Evolutionary conservation across 2,329 filamentous ascomycete genomes (phyloP).

Genomic region (Fusarium decemcellulare): DNA sequence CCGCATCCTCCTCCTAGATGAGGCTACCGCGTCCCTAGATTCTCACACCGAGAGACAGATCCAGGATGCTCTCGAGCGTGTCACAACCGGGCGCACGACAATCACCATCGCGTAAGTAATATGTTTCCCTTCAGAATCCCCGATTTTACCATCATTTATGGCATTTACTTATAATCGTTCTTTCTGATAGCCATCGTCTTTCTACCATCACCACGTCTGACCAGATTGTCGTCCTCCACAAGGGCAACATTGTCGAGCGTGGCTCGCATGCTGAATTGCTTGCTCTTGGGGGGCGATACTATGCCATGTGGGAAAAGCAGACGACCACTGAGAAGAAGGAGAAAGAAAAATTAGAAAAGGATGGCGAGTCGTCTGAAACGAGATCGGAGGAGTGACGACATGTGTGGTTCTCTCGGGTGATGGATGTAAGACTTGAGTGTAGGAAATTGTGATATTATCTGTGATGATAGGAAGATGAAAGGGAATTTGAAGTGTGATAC

Average conservation of each 20-base stretch:
- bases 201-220: constrained; percentile 71
- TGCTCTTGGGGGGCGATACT: constrained; percentile 61
- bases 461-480: no score
- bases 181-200: constrained; percentile 61
- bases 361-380: constrained; percentile 26
- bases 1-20: constrained; percentile 78
- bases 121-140: not conserved
- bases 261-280: constrained; percentile 66
- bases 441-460: no score
- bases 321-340: constrained; percentile 58
- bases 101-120: constrained; percentile 64
- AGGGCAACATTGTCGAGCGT: constrained; percentile 65
- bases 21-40: constrained; percentile 79
- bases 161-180: constrained; percentile 11
- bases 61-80: constrained; percentile 65
- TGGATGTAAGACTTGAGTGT: no score
- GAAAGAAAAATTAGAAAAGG: constrained; percentile 48
- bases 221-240: constrained; percentile 67
- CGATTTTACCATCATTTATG: not conserved
- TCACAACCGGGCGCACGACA: constrained; percentile 65
- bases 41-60: constrained; percentile 72
- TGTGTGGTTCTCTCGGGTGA: no score
- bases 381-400: not conserved
- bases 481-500: no score
- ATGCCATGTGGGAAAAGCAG: constrained; percentile 68